These are phyloP conservation scores for Cyberlindnera amylophila DNA, from an alignment of 805 yeast genomes.

Conservation along the genomic window DNA sequence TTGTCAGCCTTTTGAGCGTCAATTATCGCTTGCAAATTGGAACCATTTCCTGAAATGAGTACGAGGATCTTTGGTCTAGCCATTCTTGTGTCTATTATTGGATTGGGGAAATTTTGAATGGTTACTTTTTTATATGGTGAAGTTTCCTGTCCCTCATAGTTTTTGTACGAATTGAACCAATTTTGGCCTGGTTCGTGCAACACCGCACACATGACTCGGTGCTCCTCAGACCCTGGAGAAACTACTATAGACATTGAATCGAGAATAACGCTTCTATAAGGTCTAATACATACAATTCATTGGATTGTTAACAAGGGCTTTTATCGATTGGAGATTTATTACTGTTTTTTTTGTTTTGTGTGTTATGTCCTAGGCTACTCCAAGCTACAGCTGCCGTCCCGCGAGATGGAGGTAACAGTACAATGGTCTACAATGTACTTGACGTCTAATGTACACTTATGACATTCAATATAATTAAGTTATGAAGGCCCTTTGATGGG, in stretches of 20 bases:
- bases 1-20: constrained; percentile 52
- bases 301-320: background rate
- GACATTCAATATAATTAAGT: background rate
- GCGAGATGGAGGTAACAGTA: too few species aligned
- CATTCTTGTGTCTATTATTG: constrained; percentile 6
- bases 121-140: background rate
- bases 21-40: constrained; percentile 92
- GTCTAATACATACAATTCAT: too few species aligned
- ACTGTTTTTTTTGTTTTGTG: too few species aligned
- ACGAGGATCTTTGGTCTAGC: constrained; percentile 44
- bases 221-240: background rate
- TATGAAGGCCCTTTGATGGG: too few species aligned
- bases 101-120: background rate
- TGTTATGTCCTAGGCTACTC: too few species aligned
- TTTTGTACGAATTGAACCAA: background rate
- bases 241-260: too few species aligned
- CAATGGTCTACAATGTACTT: too few species aligned
- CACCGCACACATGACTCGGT: constrained; percentile 1
- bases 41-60: constrained; percentile 90
- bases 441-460: background rate
- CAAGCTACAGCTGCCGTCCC: too few species aligned
- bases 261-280: too few species aligned
- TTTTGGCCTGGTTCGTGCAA: constrained; percentile 1
- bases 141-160: background rate
- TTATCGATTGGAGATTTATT: too few species aligned